These are phyloP conservation scores for Linnemannia hyalina DNA, from an alignment of 192 early-diverging fungal genomes.

Conservation along the genomic window DNA sequence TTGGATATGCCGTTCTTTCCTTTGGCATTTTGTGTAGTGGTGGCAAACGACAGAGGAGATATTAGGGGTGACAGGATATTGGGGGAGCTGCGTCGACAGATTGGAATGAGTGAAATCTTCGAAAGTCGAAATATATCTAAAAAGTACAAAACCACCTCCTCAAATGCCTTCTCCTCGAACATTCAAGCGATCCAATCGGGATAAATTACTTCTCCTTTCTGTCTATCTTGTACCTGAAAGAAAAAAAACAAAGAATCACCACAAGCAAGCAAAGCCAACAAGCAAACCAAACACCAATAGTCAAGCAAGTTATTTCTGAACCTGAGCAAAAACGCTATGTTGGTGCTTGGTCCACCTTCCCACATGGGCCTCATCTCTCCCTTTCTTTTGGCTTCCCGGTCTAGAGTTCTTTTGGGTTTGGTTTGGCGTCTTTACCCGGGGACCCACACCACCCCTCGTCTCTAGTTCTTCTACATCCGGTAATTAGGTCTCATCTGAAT, in stretches of 20 bases:
- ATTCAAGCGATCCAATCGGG: not conserved
- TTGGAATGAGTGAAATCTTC: too few relatives aligned
- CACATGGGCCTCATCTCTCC: not conserved
- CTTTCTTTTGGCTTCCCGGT: not conserved
- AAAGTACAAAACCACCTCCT: too few relatives aligned
- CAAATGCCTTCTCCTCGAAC: too few relatives aligned
- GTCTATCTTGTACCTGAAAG: not conserved
- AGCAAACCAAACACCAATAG: too few relatives aligned
- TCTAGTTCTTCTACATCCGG: not conserved
- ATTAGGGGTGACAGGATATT: not conserved
- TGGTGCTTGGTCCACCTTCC: not conserved
- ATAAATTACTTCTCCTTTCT: not conserved
- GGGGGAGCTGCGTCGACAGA: too few relatives aligned
- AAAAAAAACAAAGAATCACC: not conserved
- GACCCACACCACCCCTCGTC: not conserved
- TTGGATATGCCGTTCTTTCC: not conserved
- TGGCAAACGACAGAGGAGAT: not conserved
- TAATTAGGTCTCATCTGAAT: slow-evolving; percentile 2
- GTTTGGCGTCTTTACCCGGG: not conserved
- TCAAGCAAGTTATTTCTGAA: not conserved
- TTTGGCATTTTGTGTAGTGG: not conserved
- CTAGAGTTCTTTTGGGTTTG: not conserved
- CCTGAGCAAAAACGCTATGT: not conserved
- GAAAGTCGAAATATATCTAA: too few relatives aligned
- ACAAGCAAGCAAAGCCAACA: not conserved